These are phyloP conservation scores for Nematodospora anomalae DNA, from an alignment of 1,139 yeast species.

Conservation along the genomic window DNA sequence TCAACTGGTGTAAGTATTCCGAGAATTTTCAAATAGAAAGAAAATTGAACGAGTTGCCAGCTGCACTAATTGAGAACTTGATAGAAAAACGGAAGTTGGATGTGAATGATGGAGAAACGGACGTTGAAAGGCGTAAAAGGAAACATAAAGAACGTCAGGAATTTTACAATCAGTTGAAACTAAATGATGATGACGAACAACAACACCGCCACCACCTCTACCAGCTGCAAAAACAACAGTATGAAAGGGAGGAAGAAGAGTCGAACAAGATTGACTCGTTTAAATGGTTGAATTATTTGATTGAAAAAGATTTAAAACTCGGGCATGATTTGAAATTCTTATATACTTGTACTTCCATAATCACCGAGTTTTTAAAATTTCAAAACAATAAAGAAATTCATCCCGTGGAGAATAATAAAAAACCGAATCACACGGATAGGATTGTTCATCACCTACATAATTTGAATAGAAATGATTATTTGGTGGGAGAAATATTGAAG, in stretches of 20 bases:
- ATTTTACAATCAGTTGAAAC: slow-evolving; percentile 39
- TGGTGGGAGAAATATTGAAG: slow-evolving; percentile 21
- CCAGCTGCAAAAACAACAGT: slow-evolving; percentile 4
- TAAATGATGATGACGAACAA: slow-evolving; percentile 23
- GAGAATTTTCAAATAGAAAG: slow-evolving; percentile 27
- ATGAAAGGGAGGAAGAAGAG: slow-evolving; percentile 11
- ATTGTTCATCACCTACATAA: slow-evolving; percentile 26
- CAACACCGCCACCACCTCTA: slow-evolving; percentile 14
- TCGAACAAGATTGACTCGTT: slow-evolving; percentile 18
- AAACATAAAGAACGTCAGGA: slow-evolving; percentile 36
- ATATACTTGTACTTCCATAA: slow-evolving; percentile 28
- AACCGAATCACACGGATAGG: slow-evolving; percentile 20
- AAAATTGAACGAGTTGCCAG: slow-evolving; percentile 35
- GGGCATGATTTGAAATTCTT: slow-evolving; percentile 43
- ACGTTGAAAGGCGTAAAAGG: slow-evolving; percentile 26
- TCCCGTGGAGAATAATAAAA: slow-evolving; percentile 24
- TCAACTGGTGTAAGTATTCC: slow-evolving; percentile 33
- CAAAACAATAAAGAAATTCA: slow-evolving; percentile 33
- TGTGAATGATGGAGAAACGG: slow-evolving; percentile 27
- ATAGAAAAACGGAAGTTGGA: slow-evolving; percentile 40
- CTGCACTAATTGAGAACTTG: slow-evolving; percentile 30
- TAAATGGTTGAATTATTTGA: slow-evolving; percentile 42
- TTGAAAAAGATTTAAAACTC: slow-evolving; percentile 45
- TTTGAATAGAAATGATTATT: slow-evolving; percentile 31
- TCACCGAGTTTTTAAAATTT: slow-evolving; percentile 27